Evolutionary conservation across 257 asterid species (phyloP).

Genomic region (Linderniella brevidens): DNA sequence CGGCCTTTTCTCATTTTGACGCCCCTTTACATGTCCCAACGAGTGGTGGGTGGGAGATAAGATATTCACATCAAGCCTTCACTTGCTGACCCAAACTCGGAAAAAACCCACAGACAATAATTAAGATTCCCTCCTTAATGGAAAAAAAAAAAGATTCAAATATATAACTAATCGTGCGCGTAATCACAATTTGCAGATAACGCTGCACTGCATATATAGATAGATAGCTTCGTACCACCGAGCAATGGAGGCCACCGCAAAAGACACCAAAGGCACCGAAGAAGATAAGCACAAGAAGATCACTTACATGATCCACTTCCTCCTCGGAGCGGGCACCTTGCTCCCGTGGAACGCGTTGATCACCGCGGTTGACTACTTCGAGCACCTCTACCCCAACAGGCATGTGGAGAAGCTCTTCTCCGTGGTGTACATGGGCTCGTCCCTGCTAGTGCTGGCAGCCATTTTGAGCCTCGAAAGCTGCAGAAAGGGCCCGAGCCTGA

Average conservation of each 20-base stretch:
- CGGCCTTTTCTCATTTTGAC: no score
- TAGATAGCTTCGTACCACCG: background rate
- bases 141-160: no score
- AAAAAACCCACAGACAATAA: no score
- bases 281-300: constrained; percentile 5
- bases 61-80: no score
- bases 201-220: no score
- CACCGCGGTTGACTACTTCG: constrained; percentile 60
- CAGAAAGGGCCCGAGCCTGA: constrained; percentile 18
- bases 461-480: constrained; percentile 24
- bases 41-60: no score
- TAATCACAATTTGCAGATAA: no score
- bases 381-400: constrained; percentile 32
- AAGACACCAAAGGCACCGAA: constrained; percentile 11
- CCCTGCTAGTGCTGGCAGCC: constrained; percentile 28
- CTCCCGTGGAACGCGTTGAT: constrained; percentile 77
- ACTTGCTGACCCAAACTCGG: no score
- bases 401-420: constrained; percentile 59
- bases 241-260: constrained; percentile 13
- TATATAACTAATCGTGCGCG: no score
- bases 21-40: no score
- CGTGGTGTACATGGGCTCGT: constrained; percentile 53
- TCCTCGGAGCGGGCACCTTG: constrained; percentile 72
- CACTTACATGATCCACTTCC: constrained; percentile 54
- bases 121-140: no score